Evolutionary conservation across 768 basidiomycete genomes (phyloP).

Genomic region (Termitomyces sp.): DNA sequence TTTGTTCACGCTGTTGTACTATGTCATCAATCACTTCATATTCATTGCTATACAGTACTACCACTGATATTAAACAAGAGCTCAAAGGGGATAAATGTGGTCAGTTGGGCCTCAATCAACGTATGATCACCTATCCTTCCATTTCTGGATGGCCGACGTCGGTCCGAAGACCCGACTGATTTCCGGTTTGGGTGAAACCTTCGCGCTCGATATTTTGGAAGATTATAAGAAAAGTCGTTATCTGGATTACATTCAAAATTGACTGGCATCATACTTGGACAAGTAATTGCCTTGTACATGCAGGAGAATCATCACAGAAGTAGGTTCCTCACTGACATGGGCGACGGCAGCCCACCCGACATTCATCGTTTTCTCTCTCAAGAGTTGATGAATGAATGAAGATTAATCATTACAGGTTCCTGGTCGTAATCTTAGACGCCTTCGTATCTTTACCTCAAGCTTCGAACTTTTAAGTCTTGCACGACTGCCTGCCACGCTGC

Average conservation of each 20-base stretch:
- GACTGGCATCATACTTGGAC: neutral
- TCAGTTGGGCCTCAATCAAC: neutral
- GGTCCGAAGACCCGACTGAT: neutral
- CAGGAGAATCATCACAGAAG: neutral
- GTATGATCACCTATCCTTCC: neutral
- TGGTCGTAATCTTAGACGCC: neutral
- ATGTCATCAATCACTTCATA: neutral
- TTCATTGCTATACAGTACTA: neutral
- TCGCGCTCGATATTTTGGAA: neutral
- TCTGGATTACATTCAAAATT: neutral
- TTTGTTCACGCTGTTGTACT: constrained; percentile 10
- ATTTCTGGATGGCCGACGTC: neutral
- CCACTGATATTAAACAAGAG: neutral
- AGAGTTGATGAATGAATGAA: neutral
- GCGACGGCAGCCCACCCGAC: neutral
- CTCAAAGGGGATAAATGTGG: neutral
- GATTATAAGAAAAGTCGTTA: no score
- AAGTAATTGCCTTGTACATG: neutral
- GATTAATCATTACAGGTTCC: neutral
- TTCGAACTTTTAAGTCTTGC: neutral
- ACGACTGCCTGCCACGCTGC: neutral
- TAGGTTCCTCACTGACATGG: neutral
- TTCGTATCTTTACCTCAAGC: neutral
- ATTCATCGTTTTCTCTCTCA: neutral
- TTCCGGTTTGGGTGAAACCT: neutral